Evolutionary conservation across 1,139 yeast species (phyloP), one percentile per base, ranked within the genome.

Genomic region (Hansenula lynferdii): DNA sequence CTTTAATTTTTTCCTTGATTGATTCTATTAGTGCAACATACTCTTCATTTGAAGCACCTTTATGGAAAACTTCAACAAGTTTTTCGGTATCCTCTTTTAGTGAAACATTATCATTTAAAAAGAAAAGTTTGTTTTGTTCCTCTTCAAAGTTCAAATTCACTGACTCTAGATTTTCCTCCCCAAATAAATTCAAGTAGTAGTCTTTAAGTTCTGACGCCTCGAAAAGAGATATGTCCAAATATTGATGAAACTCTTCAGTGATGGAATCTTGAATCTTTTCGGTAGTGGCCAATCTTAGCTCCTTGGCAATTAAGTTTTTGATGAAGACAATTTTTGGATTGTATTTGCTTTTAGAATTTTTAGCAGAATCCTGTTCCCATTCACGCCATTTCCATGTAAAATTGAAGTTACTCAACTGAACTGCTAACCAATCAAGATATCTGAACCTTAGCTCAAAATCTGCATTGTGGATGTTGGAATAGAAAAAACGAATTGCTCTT

Each of bases 361-460:
- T 58, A 23, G 61, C 56, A 0, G 82, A 71, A 52, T 80, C 85
- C 2, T 61, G 62, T 32, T 75, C 78, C 98, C 98, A 94, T 60
- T 90, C 98, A 48, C 78, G 81, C 99, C 99, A 92, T 57, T 89
- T 89, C 99, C 99, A 94, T 33, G 92, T 85, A 62, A 87, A 94
- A 44, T 85, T 90, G 61, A 92, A 94, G 60, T 92, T 92, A 50
- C 95, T 84, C 57, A 94, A 75, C 62, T 94, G 98, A 42, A 86
- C 83, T 4, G 95, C 75, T 71, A 94, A 83, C 98, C 98, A 94
- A 60, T 86, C 95, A 54, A 87, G 67, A 49, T 78, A 85, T 44
- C 92, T 70, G 47, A 77, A 71, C 48, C 80, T 75, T 39, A 85
- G 66, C 59, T 89, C 97, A 48, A 78, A 78, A 58, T 90, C 97